phyloP scores from a whole-genome alignment of 1,284 basidiomycete species.

The Megacollybia platyphylla region DNA sequence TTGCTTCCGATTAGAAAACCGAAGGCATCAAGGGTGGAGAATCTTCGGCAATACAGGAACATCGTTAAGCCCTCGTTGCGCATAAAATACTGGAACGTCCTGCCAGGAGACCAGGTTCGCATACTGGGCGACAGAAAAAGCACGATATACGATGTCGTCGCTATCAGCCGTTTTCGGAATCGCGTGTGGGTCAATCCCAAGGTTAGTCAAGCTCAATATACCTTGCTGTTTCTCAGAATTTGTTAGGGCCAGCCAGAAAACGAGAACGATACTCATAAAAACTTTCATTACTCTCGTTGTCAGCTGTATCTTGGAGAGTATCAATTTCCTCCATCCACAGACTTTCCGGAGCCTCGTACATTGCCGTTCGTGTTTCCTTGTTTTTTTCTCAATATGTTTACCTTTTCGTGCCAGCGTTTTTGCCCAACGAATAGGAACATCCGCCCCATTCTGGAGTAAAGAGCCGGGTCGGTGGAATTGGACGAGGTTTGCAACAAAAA shows the following conservation, averaged over 20 bases:
- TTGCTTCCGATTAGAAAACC: slow-evolving; percentile 34
- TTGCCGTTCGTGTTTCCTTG: slow-evolving; percentile 27
- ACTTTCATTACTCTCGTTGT: slow-evolving; percentile 65
- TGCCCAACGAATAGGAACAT: slow-evolving; percentile 53
- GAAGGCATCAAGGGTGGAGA: slow-evolving; percentile 17
- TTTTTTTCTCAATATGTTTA: slow-evolving; percentile 2
- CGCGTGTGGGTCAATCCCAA: slow-evolving; percentile 22
- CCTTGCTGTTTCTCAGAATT: not conserved
- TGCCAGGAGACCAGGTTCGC: slow-evolving; percentile 70
- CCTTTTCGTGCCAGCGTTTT: slow-evolving; percentile 41
- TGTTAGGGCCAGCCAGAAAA: not conserved
- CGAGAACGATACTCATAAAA: slow-evolving; percentile 17
- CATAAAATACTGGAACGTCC: slow-evolving; percentile 77
- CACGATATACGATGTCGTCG: slow-evolving; percentile 52
- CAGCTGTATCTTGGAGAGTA: slow-evolving; percentile 62
- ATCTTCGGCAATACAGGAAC: slow-evolving; percentile 26
- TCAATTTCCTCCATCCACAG: slow-evolving; percentile 37
- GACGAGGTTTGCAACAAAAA: slow-evolving; percentile 54
- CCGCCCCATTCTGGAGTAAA: slow-evolving; percentile 43
- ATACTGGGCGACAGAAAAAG: slow-evolving; percentile 50
- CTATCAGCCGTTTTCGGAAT: slow-evolving; percentile 62
- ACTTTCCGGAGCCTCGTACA: slow-evolving; percentile 22
- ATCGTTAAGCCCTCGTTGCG: slow-evolving; percentile 50
- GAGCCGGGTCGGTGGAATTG: slow-evolving; percentile 40
- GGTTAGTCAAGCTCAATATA: not conserved